Evolutionary conservation across 2,329 filamentous ascomycete species (phyloP).

Genomic region (Fusarium irregulare): DNA sequence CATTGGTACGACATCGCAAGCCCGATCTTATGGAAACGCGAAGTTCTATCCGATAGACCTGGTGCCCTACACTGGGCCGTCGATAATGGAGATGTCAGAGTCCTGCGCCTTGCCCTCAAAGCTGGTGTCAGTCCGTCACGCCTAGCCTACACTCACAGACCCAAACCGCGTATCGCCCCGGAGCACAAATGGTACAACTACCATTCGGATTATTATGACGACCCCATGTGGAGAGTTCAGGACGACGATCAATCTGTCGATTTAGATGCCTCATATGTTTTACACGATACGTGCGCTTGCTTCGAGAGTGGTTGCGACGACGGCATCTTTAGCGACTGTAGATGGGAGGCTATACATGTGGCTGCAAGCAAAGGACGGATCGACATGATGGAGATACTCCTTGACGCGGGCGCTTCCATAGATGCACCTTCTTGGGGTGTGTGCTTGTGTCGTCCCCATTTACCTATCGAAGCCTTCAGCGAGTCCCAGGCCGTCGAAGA

Average conservation of each 20-base stretch:
- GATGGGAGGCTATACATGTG: conserved; percentile 45
- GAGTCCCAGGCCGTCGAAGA: conserved; percentile 44
- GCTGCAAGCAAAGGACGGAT: conserved; percentile 45
- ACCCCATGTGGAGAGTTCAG: conserved; percentile 42
- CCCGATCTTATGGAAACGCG: conserved; percentile 46
- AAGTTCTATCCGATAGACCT: conserved; percentile 42
- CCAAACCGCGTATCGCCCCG: conserved; percentile 42
- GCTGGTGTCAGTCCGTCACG: conserved; percentile 41
- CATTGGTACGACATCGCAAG: conserved; percentile 44
- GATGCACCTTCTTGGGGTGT: conserved; percentile 45
- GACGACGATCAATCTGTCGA: conserved; percentile 45
- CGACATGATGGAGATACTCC: conserved; percentile 44
- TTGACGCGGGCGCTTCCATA: conserved; percentile 41
- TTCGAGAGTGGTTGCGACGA: conserved; percentile 45
- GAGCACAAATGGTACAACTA: conserved; percentile 46
- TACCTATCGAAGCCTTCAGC: conserved; percentile 43
- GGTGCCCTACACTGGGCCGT: conserved; percentile 46
- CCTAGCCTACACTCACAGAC: conserved; percentile 43
- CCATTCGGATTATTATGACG: conserved; percentile 45
- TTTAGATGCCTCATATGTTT: conserved; percentile 40
- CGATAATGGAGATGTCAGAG: conserved; percentile 37
- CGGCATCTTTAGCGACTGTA: conserved; percentile 46
- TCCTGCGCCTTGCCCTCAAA: conserved; percentile 42
- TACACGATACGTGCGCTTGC: conserved; percentile 43
- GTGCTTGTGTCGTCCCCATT: conserved; percentile 44